Evolutionary conservation across 306 rosid genomes (phyloP).

Genomic region (Dalbergia cultrata): DNA sequence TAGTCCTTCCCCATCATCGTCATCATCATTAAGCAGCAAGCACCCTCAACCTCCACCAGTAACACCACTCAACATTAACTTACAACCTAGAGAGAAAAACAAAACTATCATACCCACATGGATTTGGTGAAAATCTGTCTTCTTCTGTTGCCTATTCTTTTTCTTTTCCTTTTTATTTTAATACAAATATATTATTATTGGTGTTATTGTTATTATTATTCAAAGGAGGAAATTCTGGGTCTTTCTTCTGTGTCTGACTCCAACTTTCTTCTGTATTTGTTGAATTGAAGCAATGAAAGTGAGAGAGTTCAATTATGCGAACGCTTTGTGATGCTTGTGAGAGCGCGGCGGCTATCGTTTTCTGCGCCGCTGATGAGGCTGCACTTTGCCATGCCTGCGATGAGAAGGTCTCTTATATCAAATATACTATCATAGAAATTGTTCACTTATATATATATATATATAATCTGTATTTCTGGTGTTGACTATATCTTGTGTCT

Average conservation of each 20-base stretch:
- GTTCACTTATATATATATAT: not conserved
- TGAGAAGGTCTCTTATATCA: conserved; percentile 65
- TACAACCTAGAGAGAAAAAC: conserved; percentile 33
- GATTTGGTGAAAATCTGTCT: conserved; percentile 64
- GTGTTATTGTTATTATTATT: not conserved
- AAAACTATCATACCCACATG: conserved; percentile 49
- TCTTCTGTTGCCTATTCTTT: conserved; percentile 40
- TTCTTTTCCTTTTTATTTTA: not conserved
- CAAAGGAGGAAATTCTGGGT: not conserved
- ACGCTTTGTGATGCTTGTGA: conserved; percentile 98
- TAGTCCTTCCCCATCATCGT: conserved; percentile 50
- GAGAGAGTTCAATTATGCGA: conserved; percentile 74
- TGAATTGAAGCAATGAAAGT: conserved; percentile 73
- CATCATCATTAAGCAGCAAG: conserved; percentile 42
- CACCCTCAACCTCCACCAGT: conserved; percentile 39
- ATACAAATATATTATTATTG: not conserved
- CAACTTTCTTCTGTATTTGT: conserved; percentile 38
- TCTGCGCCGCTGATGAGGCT: conserved; percentile 99
- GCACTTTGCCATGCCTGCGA: conserved; percentile 96
- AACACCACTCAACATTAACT: conserved; percentile 16
- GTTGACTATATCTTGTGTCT: not conserved
- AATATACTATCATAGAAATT: not conserved
- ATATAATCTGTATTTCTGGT: not conserved
- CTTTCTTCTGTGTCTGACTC: conserved; percentile 46
- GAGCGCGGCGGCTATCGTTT: conserved; percentile 91